These are phyloP conservation scores for Corymbia calophylla DNA, from an alignment of 441 rosid species.

Conservation along the genomic window DNA sequence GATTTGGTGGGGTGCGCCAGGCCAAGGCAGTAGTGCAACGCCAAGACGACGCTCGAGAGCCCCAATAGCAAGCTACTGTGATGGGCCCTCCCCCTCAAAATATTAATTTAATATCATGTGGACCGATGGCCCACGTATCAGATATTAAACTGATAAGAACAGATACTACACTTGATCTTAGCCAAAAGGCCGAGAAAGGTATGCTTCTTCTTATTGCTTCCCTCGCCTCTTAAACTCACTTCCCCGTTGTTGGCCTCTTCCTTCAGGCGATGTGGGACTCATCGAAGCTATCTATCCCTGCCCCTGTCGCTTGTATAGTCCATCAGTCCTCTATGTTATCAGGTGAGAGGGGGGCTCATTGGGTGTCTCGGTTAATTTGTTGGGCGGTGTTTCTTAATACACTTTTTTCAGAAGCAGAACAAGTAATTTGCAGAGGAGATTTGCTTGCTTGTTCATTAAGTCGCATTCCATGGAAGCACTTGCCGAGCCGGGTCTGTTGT, in stretches of 20 bases:
- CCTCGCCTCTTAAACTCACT: accelerated
- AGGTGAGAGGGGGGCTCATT: not conserved
- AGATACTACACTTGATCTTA: slow-evolving; percentile 7
- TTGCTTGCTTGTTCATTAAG: not conserved
- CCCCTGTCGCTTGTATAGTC: too few relatives aligned
- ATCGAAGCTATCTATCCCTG: not conserved
- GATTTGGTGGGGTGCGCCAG: not conserved
- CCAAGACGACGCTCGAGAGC: not conserved
- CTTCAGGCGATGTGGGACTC: not conserved
- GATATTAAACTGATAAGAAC: slow-evolving; percentile 6
- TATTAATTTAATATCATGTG: not conserved
- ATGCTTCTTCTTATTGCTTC: accelerated
- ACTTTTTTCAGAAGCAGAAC: not conserved
- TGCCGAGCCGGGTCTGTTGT: not conserved
- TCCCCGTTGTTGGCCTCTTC: not conserved
- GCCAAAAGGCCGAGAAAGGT: slow-evolving; percentile 10
- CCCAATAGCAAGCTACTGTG: not conserved
- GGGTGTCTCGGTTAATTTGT: not conserved
- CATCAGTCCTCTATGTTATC: not conserved
- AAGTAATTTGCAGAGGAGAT: not conserved
- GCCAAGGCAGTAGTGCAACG: not conserved
- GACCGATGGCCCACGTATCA: not conserved
- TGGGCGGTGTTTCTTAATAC: not conserved
- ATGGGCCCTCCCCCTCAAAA: not conserved
- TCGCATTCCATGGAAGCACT: too few relatives aligned